Conservation (phyloP, 257 asterid genomes). For the Parsonsia alboflavescens region DNA sequence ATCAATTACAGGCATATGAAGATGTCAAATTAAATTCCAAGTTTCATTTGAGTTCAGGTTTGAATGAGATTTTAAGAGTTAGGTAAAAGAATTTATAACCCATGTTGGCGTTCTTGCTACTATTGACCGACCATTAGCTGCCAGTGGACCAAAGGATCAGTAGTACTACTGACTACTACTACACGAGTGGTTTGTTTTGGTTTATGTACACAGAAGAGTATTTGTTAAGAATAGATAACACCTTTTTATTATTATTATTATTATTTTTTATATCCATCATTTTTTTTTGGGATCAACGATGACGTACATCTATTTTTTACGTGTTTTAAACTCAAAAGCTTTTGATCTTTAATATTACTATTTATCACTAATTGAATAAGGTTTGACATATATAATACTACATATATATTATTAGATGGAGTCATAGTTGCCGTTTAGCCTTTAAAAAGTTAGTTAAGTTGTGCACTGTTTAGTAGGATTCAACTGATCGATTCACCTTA, state of each 20-base stretch:
- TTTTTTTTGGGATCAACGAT: too few relatives aligned
- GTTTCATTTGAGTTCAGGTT: background rate
- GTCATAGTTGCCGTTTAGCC: conserved; percentile 20
- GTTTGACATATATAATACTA: too few relatives aligned
- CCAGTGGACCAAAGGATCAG: background rate
- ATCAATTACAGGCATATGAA: background rate
- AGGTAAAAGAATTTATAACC: background rate
- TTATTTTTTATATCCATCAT: too few relatives aligned
- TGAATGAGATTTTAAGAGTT: background rate
- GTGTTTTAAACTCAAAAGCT: too few relatives aligned
- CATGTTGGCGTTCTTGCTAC: background rate
- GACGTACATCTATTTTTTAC: too few relatives aligned
- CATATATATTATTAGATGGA: conserved; percentile 1
- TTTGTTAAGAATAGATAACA: too few relatives aligned
- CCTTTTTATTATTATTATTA: too few relatives aligned
- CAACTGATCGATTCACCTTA: conserved; percentile 33
- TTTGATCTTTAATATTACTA: too few relatives aligned
- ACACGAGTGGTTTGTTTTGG: background rate
- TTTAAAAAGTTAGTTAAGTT: conserved; percentile 28
- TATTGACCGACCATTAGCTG: background rate
- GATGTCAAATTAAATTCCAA: background rate
- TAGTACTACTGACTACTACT: background rate
- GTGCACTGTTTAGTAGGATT: conserved; percentile 40
- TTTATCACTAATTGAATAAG: too few relatives aligned
- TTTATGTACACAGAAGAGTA: background rate